These are phyloP conservation scores for Daldinia vernicosa DNA, from an alignment of 495 filamentous ascomycete genomes.

Conservation along the genomic window DNA sequence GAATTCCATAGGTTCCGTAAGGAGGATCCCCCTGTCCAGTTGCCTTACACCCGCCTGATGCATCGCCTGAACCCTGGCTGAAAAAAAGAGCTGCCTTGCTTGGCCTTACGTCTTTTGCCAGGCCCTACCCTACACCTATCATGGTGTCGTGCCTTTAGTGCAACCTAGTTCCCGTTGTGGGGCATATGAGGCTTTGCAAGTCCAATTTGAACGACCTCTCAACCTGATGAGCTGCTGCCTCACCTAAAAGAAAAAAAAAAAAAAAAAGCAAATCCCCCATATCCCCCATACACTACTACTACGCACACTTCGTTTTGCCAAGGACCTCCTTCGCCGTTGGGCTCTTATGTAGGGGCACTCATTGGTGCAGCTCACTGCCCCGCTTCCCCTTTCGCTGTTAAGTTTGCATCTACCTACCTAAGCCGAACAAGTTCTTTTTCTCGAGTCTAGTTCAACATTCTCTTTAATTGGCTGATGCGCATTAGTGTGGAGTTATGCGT, in stretches of 20 bases:
- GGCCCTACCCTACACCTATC: constrained; percentile 21
- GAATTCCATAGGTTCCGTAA: not conserved
- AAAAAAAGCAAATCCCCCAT: constrained; percentile 12
- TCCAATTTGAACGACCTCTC: constrained; percentile 41
- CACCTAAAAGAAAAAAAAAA: constrained; percentile 15
- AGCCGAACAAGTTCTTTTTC: constrained; percentile 28
- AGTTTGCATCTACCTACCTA: constrained; percentile 31
- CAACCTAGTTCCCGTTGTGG: constrained; percentile 50
- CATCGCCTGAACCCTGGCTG: constrained; percentile 37
- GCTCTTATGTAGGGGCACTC: not conserved
- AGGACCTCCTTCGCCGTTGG: not conserved
- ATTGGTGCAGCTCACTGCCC: not conserved
- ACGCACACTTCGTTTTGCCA: not conserved
- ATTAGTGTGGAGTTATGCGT: constrained; percentile 31
- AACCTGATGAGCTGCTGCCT: constrained; percentile 17
- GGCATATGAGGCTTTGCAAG: constrained; percentile 46
- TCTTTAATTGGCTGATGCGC: not conserved
- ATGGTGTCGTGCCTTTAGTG: constrained; percentile 39
- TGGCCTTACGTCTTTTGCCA: constrained; percentile 23
- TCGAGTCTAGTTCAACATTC: not conserved
- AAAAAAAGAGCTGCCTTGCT: constrained; percentile 24
- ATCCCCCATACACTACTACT: not conserved
- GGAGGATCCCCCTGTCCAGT: constrained; percentile 19
- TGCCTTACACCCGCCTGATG: constrained; percentile 20
- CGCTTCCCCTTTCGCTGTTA: not conserved